Conservation (phyloP, 805 yeast species). For the Kazachstania bromeliacearum region DNA sequence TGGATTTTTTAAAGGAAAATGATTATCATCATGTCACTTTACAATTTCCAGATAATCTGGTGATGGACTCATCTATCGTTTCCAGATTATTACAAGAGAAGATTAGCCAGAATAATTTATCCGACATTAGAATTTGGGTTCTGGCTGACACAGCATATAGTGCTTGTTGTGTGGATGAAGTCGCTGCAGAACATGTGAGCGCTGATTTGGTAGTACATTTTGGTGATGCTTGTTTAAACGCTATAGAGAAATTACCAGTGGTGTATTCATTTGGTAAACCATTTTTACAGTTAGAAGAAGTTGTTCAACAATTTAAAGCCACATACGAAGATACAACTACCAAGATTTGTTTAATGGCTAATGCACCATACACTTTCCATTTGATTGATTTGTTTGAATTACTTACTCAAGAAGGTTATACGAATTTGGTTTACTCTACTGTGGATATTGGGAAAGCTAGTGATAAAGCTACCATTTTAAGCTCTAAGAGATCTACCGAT, state of each 20-base stretch:
- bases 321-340: conserved; percentile 34
- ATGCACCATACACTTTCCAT: conserved; percentile 51
- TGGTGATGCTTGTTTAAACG: conserved; percentile 89
- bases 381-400: conserved; percentile 33
- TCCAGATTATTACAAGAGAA: conserved; percentile 42
- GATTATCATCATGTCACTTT: conserved; percentile 52
- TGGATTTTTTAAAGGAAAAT: conserved; percentile 31
- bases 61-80: conserved; percentile 70
- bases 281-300: conserved; percentile 34
- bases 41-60: conserved; percentile 80
- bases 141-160: conserved; percentile 94
- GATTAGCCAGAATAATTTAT: too few species aligned
- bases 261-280: conserved; percentile 75
- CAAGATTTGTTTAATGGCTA: conserved; percentile 60
- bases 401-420: conserved; percentile 26
- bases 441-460: conserved; percentile 27
- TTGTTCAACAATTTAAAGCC: conserved; percentile 34
- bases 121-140: conserved; percentile 69
- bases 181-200: conserved; percentile 86
- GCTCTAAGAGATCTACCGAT: conserved; percentile 20
- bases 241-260: conserved; percentile 62
- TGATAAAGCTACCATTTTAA: conserved; percentile 35
- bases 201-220: conserved; percentile 85
- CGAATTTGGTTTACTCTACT: conserved; percentile 33
- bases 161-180: conserved; percentile 92